phyloP scores from a whole-genome alignment of 108 stramenopile genomes.

The Cyclotella sp. region DNA sequence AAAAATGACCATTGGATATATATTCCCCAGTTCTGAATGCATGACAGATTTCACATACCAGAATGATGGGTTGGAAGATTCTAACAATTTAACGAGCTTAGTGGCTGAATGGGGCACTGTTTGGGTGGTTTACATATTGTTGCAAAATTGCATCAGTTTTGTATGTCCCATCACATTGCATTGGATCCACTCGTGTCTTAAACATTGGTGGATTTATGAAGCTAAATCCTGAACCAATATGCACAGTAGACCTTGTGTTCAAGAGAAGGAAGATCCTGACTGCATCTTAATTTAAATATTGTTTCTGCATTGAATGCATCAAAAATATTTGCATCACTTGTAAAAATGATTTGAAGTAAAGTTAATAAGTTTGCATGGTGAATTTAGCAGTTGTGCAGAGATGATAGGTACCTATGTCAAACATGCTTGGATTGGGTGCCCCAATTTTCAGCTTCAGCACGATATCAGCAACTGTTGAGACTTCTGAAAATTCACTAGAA shows the following conservation, averaged over 20 bases:
- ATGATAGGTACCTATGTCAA: constrained; percentile 18
- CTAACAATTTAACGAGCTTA: constrained; percentile 55
- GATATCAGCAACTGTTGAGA: constrained; percentile 17
- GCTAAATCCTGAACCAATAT: constrained; percentile 20
- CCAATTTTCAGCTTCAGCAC: constrained; percentile 28
- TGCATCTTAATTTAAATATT: constrained; percentile 52
- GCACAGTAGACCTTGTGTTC: constrained; percentile 50
- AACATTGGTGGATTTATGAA: constrained; percentile 51
- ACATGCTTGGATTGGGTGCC: constrained; percentile 17
- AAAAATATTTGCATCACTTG: constrained; percentile 11
- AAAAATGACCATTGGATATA: constrained; percentile 21
- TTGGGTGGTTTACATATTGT: constrained; percentile 56
- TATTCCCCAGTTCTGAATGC: constrained; percentile 61
- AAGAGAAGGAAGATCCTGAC: constrained; percentile 32
- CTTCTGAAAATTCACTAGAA: constrained; percentile 12
- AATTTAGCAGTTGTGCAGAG: constrained; percentile 21
- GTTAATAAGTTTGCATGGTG: background rate
- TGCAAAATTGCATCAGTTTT: too few species aligned
- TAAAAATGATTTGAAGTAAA: constrained; percentile 6
- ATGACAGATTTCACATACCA: constrained; percentile 50
- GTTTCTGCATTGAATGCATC: constrained; percentile 44
- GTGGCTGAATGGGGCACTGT: constrained; percentile 65
- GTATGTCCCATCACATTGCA: too few species aligned
- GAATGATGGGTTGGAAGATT: constrained; percentile 70
- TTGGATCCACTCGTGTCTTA: constrained; percentile 13